Base-by-base conservation (phyloP, 345 rosid genomes). In the Anacardium occidentale region DNA sequence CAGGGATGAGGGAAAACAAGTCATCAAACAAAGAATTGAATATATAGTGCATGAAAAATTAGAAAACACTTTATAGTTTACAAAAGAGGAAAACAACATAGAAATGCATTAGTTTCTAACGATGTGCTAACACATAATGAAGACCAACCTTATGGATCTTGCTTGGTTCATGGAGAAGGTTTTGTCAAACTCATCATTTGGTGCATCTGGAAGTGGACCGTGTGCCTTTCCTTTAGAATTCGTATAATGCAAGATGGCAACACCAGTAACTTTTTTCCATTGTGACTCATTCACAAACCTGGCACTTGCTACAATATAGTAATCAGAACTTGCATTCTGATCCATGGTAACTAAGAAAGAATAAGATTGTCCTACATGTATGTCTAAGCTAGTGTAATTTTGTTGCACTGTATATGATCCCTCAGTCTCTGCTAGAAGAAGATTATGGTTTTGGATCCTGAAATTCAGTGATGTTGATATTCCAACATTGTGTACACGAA, bases 151-250 rank as follows among this genome's bases (percentile, higher is more conserved):
- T 87, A 96, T 90, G 34, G 99, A 96, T 86, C 98, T 87, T 48
- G 98, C 97, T 81, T 96, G 99, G 83, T 93, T 96, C 99, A 96
- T 96, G 65, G 99, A 95, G 82, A 83, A 93, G 64, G 97, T 91
- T 76, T 93, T 93, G 80, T 96, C 98, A 40, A 78, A 93, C 68
- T 87, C 91, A 64, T 93, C 98, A 50, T 86, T 81, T 11, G 97
- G 98, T 25, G 91, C 83, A 55, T 83, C 93, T 0, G 99, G 99
- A 59, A 96, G 90, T 25, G 95, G 90, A 54, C 99, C 99, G 21
- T 50, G 72, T 5, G 94, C 98, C 84, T 93, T 90, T 7, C 99
- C 98, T 82, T 93, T 93, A 64, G 99, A 96, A 83, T 96, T 96
- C 12, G 97, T 76, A 69, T 96, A 96, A 42, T 79, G 95, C 81